Base-by-base conservation (phyloP, 257 asterid genomes). In the Fraxinus americana region DNA sequence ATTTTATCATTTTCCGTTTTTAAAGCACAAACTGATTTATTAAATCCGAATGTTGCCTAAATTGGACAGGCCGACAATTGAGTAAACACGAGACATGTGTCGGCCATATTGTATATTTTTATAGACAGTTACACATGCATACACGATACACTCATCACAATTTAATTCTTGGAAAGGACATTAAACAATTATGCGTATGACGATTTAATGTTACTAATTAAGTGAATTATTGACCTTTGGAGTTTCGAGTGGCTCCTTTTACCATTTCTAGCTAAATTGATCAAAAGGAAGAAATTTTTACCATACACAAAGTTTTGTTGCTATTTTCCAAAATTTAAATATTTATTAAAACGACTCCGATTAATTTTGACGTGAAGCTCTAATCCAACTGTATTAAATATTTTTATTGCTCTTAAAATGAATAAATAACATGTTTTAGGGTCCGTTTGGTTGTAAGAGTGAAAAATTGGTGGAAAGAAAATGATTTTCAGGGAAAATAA, bases 41-140 rank as follows among this genome's bases (percentile, higher is more conserved):
- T 7, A 57, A 21, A 57, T 57, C 14, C 66, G 7, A 57, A 57
- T 7, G 29, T 57, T n/a, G 29, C 29, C 66, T n/a, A 19, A 57
- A 57, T 19, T 66, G 39, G 75, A 36, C 57, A 30, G 59, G 67
- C 85, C 85, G 83, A 81, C 85, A 72, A 43, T 45, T 59, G 1
- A 69, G 30, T 78, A 78, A 68, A 67, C 79, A 39, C 25, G 21
- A 52, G 83, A 78, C 83, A 70, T 29, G 79, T 81, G 87, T 78
- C 79, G 70, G 74, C 80, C 72, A 73, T 4, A 68, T 75, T 69
- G 5, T 4, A 25, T 23, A 69, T 70, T 81, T 77, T 21, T 30
- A 13, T 36, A 25, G 70, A 71, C 68, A 30, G n/a, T 80, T 80
- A 73, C 83, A 79, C 78, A 54, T 74, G 54, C 69, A 21, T 67